These are phyloP conservation scores for Lentinula aciculospora DNA, from an alignment of 768 basidiomycete species.

Conservation along the genomic window DNA sequence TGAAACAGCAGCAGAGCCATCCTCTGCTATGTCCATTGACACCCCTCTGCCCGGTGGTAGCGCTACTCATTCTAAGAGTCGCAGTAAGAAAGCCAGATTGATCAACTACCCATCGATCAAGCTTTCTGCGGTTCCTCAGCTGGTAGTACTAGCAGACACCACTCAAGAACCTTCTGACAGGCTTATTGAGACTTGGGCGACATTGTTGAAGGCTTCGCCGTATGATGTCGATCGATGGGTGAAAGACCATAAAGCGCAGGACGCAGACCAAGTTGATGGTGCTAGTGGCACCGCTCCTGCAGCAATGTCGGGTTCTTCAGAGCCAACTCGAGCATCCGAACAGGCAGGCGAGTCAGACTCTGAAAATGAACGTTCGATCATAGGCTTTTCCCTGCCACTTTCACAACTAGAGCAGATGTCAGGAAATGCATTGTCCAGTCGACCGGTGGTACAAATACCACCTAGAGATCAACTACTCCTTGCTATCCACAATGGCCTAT, in stretches of 20 bases:
- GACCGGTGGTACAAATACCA: not conserved
- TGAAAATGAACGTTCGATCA: not conserved
- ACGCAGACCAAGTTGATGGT: not conserved
- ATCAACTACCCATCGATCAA: not conserved
- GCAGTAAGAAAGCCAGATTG: not conserved
- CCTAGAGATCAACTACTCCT: not conserved
- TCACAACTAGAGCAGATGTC: not conserved
- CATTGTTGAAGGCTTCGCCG: not conserved
- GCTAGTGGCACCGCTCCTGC: not conserved
- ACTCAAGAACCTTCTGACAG: not conserved
- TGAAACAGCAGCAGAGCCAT: not conserved
- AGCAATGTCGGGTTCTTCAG: not conserved
- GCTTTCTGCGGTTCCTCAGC: not conserved
- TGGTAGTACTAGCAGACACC: not conserved
- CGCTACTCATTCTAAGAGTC: not conserved
- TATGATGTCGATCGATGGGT: not conserved
- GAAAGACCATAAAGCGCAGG: not conserved
- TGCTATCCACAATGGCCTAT: not conserved
- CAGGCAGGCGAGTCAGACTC: not conserved
- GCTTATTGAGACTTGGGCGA: conserved; percentile 2
- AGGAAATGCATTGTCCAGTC: not conserved
- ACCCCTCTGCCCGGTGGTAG: not conserved
- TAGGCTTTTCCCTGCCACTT: not conserved
- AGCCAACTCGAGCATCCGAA: not conserved
- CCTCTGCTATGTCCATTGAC: not conserved